These are phyloP conservation scores for Ogataea pignaliae DNA, from an alignment of 805 yeast species.

Conservation along the genomic window DNA sequence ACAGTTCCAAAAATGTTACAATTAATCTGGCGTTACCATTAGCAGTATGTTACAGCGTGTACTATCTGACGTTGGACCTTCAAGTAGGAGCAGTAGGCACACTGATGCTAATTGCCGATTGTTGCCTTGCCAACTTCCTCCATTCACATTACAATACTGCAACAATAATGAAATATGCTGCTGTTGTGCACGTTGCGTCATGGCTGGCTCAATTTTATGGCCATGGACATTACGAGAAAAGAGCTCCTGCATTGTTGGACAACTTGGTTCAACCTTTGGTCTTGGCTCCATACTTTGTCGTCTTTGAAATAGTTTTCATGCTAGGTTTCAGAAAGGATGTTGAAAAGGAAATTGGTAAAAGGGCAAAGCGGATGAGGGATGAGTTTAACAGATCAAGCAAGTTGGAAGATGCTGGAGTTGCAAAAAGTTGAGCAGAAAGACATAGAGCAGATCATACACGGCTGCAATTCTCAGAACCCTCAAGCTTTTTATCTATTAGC, in stretches of 20 bases:
- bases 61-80: conserved; percentile 56
- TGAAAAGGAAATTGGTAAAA: conserved; percentile 43
- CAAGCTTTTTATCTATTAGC: too few relatives aligned
- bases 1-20: too few relatives aligned
- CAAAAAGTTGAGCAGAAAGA: too few relatives aligned
- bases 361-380: conserved; percentile 37
- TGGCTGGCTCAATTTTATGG: conserved; percentile 90
- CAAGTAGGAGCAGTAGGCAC: conserved; percentile 42
- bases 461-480: too few relatives aligned
- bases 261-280: conserved; percentile 81
- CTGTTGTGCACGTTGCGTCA: conserved; percentile 43
- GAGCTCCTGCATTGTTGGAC: conserved; percentile 85
- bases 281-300: conserved; percentile 86
- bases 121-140: conserved; percentile 12
- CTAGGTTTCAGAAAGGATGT: conserved; percentile 58
- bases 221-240: conserved; percentile 74
- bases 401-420: background rate
- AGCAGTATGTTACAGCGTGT: conserved; percentile 46
- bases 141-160: conserved; percentile 9
- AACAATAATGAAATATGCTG: conserved; percentile 29
- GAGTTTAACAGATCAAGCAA: conserved; percentile 23
- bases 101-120: conserved; percentile 28
- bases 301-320: conserved; percentile 67
- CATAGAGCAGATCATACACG: too few relatives aligned
- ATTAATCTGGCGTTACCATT: conserved; percentile 5